phyloP scores from a whole-genome alignment of 441 rosid genomes.

The Flueggea neowawraea region DNA sequence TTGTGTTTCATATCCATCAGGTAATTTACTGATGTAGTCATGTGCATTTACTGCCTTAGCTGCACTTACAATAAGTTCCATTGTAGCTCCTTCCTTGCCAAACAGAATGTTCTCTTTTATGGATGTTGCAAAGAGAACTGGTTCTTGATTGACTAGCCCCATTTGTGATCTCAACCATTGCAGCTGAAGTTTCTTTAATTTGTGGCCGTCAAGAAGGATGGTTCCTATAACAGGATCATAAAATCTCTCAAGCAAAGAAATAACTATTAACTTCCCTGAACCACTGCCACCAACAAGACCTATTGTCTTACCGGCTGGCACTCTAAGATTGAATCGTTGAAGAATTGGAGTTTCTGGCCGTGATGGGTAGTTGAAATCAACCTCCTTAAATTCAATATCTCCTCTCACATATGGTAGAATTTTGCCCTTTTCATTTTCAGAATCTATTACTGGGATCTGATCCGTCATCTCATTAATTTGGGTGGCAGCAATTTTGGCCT shows the following conservation, averaged over 20 bases:
- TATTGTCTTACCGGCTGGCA: slow-evolving; percentile 28
- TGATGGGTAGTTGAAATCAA: slow-evolving; percentile 38
- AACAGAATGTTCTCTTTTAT: slow-evolving; percentile 44
- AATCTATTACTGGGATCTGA: slow-evolving; percentile 25
- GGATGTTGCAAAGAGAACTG: slow-evolving; percentile 39
- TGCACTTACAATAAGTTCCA: slow-evolving; percentile 25
- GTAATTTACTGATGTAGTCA: slow-evolving; percentile 38
- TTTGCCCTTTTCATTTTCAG: slow-evolving; percentile 27
- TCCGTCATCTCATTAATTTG: slow-evolving; percentile 31
- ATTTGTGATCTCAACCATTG: slow-evolving; percentile 45
- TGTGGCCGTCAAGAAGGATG: slow-evolving; percentile 32
- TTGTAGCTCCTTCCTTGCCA: slow-evolving; percentile 36
- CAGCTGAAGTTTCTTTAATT: slow-evolving; percentile 31
- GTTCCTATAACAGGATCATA: slow-evolving; percentile 31
- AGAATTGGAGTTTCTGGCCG: slow-evolving; percentile 29
- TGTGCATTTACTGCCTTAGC: slow-evolving; percentile 44
- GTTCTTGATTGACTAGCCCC: slow-evolving; percentile 47
- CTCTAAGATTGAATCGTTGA: slow-evolving; percentile 28
- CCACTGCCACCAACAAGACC: slow-evolving; percentile 49
- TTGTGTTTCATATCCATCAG: slow-evolving; percentile 36
- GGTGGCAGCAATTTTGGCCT: slow-evolving; percentile 24
- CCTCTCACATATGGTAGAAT: slow-evolving; percentile 29
- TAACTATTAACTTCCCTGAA: slow-evolving; percentile 39
- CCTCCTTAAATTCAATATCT: slow-evolving; percentile 32
- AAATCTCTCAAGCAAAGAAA: slow-evolving; percentile 41